Conservation (phyloP, 192 early-diverging fungal genomes). For the Gamsiella multidivaricata region DNA sequence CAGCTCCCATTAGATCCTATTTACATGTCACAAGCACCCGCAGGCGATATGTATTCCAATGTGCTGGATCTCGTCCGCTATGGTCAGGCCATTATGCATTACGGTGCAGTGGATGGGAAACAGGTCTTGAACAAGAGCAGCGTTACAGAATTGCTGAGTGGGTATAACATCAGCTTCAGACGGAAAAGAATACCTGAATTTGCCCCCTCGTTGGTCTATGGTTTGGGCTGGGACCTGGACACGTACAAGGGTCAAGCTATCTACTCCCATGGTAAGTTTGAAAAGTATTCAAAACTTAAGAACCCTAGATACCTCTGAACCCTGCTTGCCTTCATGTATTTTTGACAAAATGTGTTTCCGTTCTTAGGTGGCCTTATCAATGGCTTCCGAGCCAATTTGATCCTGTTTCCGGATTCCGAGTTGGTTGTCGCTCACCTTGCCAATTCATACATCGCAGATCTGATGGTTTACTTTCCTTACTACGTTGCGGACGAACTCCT, state of each 20-base stretch:
- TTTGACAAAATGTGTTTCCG: neutral
- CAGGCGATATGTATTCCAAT: constrained; percentile 18
- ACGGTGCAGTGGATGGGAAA: neutral
- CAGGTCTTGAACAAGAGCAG: constrained; percentile 11
- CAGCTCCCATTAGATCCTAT: neutral
- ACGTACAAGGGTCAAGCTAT: constrained; percentile 4
- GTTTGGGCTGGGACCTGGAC: constrained; percentile 1
- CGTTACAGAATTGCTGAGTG: neutral
- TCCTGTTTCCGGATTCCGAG: constrained; percentile 8
- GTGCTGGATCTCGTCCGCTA: constrained; percentile 3
- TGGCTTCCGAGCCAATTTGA: constrained; percentile 10
- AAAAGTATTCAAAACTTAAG: neutral
- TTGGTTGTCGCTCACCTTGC: neutral
- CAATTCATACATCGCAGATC: neutral
- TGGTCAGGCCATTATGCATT: neutral
- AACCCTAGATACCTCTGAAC: neutral
- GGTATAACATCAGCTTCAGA: neutral
- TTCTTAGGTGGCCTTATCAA: constrained; percentile 1
- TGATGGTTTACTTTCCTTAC: neutral
- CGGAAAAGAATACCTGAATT: neutral
- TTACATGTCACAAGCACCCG: neutral
- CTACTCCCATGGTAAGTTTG: constrained; percentile 6
- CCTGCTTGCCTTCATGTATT: too few species aligned
- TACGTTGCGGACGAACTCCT: constrained; percentile 23
- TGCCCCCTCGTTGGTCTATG: neutral